Conservation (phyloP, 2,329 filamentous ascomycete genomes). For the Aspergillus niger region DNA sequence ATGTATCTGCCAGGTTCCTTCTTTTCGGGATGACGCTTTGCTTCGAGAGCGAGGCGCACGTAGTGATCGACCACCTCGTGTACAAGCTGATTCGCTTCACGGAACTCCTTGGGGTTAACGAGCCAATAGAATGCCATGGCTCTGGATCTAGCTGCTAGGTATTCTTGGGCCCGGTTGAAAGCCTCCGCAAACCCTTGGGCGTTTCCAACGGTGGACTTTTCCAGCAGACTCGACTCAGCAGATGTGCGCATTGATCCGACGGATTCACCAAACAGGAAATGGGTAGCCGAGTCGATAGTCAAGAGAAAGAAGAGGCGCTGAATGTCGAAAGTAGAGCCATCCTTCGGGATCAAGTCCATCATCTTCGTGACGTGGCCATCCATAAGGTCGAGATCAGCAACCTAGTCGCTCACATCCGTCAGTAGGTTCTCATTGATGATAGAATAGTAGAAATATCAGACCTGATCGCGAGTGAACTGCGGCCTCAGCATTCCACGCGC, state of each 20-base stretch:
- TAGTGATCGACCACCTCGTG: conserved; percentile 54
- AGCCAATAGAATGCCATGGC: conserved; percentile 42
- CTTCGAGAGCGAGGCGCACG: conserved; percentile 47
- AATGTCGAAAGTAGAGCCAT: conserved; percentile 62
- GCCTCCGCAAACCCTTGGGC: conserved; percentile 39
- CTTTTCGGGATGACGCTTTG: conserved; percentile 16
- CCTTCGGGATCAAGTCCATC: conserved; percentile 60
- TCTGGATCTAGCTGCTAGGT: conserved; percentile 31
- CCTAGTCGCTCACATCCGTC: conserved; percentile 17
- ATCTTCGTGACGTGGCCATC: conserved; percentile 75
- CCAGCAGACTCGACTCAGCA: conserved; percentile 54
- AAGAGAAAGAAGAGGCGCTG: conserved; percentile 77
- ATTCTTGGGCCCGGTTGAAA: conserved; percentile 40
- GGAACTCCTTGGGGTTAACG: conserved; percentile 43
- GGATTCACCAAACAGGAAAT: conserved; percentile 79
- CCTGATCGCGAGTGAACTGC: conserved; percentile 81
- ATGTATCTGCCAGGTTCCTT: conserved; percentile 47
- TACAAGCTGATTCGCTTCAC: conserved; percentile 43
- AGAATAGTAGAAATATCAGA: conserved; percentile 37
- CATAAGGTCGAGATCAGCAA: conserved; percentile 71
- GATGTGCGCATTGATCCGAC: conserved; percentile 57
- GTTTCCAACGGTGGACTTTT: conserved; percentile 33
- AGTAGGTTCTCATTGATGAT: not conserved
- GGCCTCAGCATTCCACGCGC: conserved; percentile 79
- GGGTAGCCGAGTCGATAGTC: conserved; percentile 81